Evolutionary conservation across 1,139 yeast species (phyloP).

Genomic region (Pneumocystis jirovecii): DNA sequence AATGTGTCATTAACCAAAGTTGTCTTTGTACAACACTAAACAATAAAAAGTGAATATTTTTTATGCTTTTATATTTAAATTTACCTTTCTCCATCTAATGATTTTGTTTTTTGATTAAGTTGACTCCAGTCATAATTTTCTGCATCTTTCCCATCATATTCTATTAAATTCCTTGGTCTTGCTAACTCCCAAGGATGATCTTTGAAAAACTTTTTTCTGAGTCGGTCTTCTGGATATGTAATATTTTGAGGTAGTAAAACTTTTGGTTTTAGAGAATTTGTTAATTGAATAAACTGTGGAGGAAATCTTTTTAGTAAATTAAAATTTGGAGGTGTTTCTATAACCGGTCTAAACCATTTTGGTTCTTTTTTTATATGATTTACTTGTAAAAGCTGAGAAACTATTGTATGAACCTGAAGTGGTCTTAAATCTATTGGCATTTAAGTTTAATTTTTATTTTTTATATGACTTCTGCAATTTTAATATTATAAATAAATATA

Average conservation of each 20-base stretch:
- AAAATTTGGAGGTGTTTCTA: conserved; percentile 16
- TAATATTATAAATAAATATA: not conserved
- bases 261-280: conserved; percentile 10
- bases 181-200: conserved; percentile 99
- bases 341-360: conserved; percentile 17
- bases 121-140: conserved; percentile 56
- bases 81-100: conserved; percentile 64
- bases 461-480: not conserved
- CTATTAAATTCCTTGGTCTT: conserved; percentile 75
- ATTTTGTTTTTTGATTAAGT: conserved; percentile 55
- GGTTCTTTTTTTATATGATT: conserved; percentile 12
- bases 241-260: conserved; percentile 48
- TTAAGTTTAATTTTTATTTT: not conserved
- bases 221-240: conserved; percentile 61
- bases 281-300: not conserved
- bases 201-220: conserved; percentile 65
- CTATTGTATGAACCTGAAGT: not conserved
- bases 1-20: conserved; percentile 42
- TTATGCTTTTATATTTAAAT: not conserved
- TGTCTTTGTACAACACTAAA: conserved; percentile 76
- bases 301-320: conserved; percentile 10
- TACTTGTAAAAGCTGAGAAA: not conserved
- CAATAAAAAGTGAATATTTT: not conserved
- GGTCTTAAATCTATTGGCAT: conserved; percentile 1
- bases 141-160: conserved; percentile 47